phyloP scores from a whole-genome alignment of 78 protist genomes.

The Dictyostelium brefeldianum region DNA sequence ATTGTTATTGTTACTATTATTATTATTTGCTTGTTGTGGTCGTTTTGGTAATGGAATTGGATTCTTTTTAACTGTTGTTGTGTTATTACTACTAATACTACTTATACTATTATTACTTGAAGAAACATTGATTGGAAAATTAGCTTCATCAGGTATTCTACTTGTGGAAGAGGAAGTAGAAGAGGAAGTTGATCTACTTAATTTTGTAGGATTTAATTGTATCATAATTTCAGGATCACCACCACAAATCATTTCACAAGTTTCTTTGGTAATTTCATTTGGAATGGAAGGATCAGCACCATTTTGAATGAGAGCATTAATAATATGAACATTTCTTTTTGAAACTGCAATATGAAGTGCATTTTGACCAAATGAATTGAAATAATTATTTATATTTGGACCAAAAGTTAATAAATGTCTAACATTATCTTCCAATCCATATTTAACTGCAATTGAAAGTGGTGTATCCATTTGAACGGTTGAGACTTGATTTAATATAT shows the following conservation, averaged over 20 bases:
- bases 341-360: constrained; percentile 44
- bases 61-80: background rate
- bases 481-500: background rate
- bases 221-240: constrained; percentile 16
- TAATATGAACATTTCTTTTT: constrained; percentile 32
- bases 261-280: constrained; percentile 8
- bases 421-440: constrained; percentile 32
- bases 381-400: constrained; percentile 5
- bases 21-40: constrained; percentile 16
- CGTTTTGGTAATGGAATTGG: constrained; percentile 67
- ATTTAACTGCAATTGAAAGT: background rate
- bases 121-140: too few species aligned
- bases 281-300: constrained; percentile 12
- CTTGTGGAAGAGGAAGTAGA: background rate
- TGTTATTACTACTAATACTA: background rate
- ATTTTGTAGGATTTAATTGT: background rate
- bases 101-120: too few species aligned
- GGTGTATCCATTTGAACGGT: constrained; percentile 23
- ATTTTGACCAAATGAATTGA: constrained; percentile 57
- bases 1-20: background rate
- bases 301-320: constrained; percentile 9
- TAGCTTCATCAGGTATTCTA: constrained; percentile 31
- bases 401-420: constrained; percentile 20
- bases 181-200: background rate
- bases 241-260: constrained; percentile 4